Evolutionary conservation across 768 basidiomycete species (phyloP).

Genomic region (Suillus tomentosus): DNA sequence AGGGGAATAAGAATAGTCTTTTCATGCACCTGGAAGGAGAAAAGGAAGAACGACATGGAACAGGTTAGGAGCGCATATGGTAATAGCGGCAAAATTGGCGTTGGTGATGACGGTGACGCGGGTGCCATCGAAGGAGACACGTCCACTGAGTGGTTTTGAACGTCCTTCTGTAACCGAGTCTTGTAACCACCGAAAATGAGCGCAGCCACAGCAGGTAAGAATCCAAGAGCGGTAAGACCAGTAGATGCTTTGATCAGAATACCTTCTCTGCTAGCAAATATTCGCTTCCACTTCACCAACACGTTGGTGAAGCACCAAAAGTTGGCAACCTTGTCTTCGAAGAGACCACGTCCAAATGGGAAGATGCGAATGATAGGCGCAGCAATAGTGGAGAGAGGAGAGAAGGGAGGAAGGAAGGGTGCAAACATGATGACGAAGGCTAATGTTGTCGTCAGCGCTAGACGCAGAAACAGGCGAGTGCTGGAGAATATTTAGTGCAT

Average conservation of each 20-base stretch:
- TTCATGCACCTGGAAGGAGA: constrained; percentile 97
- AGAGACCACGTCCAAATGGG: constrained; percentile 87
- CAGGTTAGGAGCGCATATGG: constrained; percentile 79
- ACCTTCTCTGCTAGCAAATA: constrained; percentile 40
- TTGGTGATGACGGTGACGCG: constrained; percentile 28
- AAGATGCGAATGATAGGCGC: constrained; percentile 82
- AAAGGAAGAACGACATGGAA: constrained; percentile 92
- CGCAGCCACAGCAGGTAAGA: constrained; percentile 60
- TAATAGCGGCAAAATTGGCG: constrained; percentile 66
- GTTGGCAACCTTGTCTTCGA: constrained; percentile 97
- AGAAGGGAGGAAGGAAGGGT: constrained; percentile 77
- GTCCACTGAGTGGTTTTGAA: constrained; percentile 5
- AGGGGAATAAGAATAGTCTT: constrained; percentile 89
- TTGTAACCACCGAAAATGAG: constrained; percentile 42
- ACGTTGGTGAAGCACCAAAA: constrained; percentile 96
- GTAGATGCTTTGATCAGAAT: constrained; percentile 69
- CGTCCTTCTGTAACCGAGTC: constrained; percentile 20
- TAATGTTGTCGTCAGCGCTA: constrained; percentile 60
- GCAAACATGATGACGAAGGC: constrained; percentile 73
- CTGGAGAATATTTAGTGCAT: constrained; percentile 25
- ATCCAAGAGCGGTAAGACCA: constrained; percentile 66
- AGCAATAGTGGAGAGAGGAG: constrained; percentile 49
- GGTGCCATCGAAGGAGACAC: neutral
- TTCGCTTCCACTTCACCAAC: constrained; percentile 70
- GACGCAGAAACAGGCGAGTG: constrained; percentile 60